Evolutionary conservation across 1,284 basidiomycete species (phyloP), one percentile per base, ranked within the genome.

Genomic region (Athelia psychrophila): DNA sequence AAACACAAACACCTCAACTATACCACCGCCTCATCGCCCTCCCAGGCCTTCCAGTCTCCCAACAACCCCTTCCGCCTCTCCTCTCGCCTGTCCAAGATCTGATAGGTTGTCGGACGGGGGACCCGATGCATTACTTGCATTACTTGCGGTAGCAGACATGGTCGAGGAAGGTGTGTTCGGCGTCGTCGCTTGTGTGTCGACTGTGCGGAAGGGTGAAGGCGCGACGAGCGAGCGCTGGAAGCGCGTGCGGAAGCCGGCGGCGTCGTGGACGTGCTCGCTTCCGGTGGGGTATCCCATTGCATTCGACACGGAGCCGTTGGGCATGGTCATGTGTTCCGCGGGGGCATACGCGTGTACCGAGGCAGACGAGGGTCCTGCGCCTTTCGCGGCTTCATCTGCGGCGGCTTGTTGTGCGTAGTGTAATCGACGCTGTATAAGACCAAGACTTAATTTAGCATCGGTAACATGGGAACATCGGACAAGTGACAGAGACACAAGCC

Each of bases 221-320:
- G 78, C 84, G 32, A 78, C 73, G 48, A 90, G 72, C 2, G 85
- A 71, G 22, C 84, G 75, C 53, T 83, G 83, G 63, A 89, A 90
- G 47, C 87, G 81, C 4, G 79, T 80, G 33, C 87, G 83, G 58
- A 88, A 85, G 56, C 88, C 84, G 57, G 76, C 81, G 13, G 78
- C 66, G 5, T 58, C 49, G 36, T 52, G 53, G 24, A 57, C 35
- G 44, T 55, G 50, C 24, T 54, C 59, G 49, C 57, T 49, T 13
- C 52, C 52, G n/a, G 25, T 58, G 58, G 61, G 56, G 58, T 63
- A 44, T n/a, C n/a, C n/a, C n/a, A n/a, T n/a, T n/a, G n/a, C n/a
- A n/a, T n/a, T 54, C 61, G 51, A 61, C 56, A 35, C 20, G 61
- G 48, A 60, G 60, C 40, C 62, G 64, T 35, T 60, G 51, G 38